Conservation (phyloP, 2,329 filamentous ascomycete genomes). For the Bretziella fagacearum region DNA sequence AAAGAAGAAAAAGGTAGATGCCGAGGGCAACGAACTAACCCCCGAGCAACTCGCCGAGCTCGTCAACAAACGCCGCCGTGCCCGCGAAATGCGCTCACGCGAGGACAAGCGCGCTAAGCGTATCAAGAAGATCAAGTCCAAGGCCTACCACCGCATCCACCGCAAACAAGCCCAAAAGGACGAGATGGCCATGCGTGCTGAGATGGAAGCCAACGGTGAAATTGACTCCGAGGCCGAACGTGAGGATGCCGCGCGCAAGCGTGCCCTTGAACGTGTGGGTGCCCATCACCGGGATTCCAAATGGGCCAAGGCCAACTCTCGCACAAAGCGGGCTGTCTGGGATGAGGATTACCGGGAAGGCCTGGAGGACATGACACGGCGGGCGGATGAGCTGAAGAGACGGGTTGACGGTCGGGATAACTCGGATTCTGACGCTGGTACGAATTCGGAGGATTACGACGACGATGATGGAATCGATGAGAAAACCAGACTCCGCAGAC, state of each 20-base stretch:
- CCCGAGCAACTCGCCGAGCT: constrained; percentile 56
- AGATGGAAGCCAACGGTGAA: constrained; percentile 38
- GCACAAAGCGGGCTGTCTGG: constrained; percentile 66
- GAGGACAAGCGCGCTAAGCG: constrained; percentile 79
- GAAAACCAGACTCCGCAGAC: constrained; percentile 31
- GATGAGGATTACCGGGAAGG: constrained; percentile 70
- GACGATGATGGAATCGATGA: constrained; percentile 32
- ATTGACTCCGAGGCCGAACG: constrained; percentile 49
- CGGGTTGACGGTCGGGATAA: constrained; percentile 52
- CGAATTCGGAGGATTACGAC: constrained; percentile 41
- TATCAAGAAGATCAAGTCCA: constrained; percentile 98
- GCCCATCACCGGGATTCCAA: constrained; percentile 75
- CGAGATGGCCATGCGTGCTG: constrained; percentile 35
- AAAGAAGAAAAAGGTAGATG: constrained; percentile 24
- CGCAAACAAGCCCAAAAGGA: constrained; percentile 50
- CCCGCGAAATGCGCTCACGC: constrained; percentile 70
- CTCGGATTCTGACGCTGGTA: constrained; percentile 36
- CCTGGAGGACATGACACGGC: constrained; percentile 62
- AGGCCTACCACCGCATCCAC: constrained; percentile 82
- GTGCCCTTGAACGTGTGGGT: constrained; percentile 73
- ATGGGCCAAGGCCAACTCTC: constrained; percentile 75
- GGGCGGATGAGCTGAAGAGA: constrained; percentile 65
- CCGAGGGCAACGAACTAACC: constrained; percentile 42
- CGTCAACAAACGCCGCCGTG: constrained; percentile 56
- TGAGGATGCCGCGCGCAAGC: constrained; percentile 49